These are phyloP conservation scores for Isoetes taiwanensis DNA, from an alignment of 75 land plant genomes.

Conservation along the genomic window DNA sequence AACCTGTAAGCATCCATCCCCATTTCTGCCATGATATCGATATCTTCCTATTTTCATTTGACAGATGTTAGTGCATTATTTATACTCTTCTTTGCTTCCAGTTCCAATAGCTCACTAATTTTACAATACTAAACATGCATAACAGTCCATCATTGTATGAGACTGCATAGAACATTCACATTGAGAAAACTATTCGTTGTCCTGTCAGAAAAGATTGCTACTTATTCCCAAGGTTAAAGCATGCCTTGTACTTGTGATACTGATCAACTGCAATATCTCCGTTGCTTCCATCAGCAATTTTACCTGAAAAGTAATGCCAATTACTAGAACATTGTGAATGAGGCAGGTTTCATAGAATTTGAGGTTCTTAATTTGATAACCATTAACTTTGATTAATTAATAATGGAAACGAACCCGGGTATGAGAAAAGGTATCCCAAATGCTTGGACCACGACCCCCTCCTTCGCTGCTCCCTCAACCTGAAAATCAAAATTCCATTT, in stretches of 20 bases:
- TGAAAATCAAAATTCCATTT: slow-evolving; percentile 14
- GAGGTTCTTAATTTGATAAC: neutral
- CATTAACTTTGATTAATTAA: neutral
- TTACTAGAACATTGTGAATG: neutral
- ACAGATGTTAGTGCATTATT: no score
- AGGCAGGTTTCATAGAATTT: neutral
- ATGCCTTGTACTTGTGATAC: slow-evolving; percentile 65
- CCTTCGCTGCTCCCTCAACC: slow-evolving; percentile 71
- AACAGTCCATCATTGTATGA: neutral
- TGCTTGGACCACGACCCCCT: slow-evolving; percentile 74
- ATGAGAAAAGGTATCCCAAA: slow-evolving; percentile 60
- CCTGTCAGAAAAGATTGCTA: neutral
- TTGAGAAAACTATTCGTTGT: neutral
- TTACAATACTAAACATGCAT: neutral
- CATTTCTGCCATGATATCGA: slow-evolving; percentile 13
- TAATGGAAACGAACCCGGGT: slow-evolving; percentile 28
- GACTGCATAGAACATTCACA: no score
- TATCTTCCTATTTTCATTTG: slow-evolving; percentile 15
- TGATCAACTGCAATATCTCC: slow-evolving; percentile 77
- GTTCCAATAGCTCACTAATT: no score
- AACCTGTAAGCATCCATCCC: slow-evolving; percentile 17
- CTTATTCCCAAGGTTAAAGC: neutral
- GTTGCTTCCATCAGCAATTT: slow-evolving; percentile 43
- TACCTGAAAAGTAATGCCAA: slow-evolving; percentile 3
- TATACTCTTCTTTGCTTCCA: no score